Percentiles rank a stretch among this genome's conserved stretches.
These are phyloP conservation scores for Fomitopsis pulvina DNA, from an alignment of 768 basidiomycete genomes.

Conservation along the genomic window DNA sequence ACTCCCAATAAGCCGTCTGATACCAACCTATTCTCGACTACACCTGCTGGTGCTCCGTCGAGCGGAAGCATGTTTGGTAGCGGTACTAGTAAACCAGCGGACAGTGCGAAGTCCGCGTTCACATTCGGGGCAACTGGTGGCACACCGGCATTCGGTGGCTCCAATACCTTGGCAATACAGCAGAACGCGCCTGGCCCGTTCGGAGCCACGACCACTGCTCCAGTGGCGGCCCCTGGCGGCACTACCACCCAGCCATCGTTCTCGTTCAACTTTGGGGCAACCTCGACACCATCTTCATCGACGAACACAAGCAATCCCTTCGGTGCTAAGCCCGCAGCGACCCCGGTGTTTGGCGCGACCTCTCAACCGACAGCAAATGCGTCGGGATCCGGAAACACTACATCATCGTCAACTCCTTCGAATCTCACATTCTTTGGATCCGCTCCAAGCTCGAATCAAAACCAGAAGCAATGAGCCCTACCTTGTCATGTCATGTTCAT, in stretches of 20 bases:
- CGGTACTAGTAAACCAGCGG: neutral
- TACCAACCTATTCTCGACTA: slow-evolving; percentile 1
- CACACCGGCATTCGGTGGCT: neutral
- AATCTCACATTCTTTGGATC: slow-evolving; percentile 12
- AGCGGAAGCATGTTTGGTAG: slow-evolving; percentile 5
- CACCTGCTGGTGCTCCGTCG: neutral
- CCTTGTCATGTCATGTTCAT: slow-evolving; percentile 1
- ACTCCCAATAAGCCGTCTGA: neutral
- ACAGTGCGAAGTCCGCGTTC: slow-evolving; percentile 5
- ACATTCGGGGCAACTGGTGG: neutral
- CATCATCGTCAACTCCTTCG: slow-evolving; percentile 1
- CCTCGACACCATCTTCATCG: neutral
- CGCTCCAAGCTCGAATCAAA: slow-evolving; percentile 2
- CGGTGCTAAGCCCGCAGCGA: slow-evolving; percentile 1
- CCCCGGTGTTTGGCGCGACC: slow-evolving; percentile 4
- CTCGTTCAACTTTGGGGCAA: slow-evolving; percentile 11
- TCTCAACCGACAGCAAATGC: slow-evolving; percentile 5
- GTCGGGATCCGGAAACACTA: slow-evolving; percentile 9
- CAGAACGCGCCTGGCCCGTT: slow-evolving; percentile 5
- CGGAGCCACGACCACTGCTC: neutral
- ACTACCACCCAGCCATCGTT: slow-evolving; percentile 5
- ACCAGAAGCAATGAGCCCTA: slow-evolving; percentile 16
- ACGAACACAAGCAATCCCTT: slow-evolving; percentile 1
- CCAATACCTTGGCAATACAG: slow-evolving; percentile 5
- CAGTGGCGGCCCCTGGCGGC: neutral